phyloP scores from a whole-genome alignment of 768 basidiomycete species.

The Cystoderma amianthinum region DNA sequence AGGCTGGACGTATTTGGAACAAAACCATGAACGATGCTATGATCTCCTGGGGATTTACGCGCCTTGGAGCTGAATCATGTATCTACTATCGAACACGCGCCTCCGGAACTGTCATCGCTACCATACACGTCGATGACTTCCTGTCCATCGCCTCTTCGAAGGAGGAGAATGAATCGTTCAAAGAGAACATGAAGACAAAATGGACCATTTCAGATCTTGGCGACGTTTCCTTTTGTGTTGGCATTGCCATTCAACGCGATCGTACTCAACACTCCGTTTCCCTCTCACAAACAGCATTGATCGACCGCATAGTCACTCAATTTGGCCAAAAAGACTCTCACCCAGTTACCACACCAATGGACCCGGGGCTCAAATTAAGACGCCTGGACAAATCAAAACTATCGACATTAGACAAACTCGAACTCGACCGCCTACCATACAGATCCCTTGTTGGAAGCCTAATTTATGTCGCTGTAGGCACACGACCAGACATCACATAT shows the following conservation, averaged over 20 bases:
- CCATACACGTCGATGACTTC: conserved; percentile 28
- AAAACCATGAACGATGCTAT: not conserved
- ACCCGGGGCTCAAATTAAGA: conserved; percentile 9
- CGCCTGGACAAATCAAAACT: conserved; percentile 6
- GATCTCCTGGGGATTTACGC: not conserved
- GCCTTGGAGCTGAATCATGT: not conserved
- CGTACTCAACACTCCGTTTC: conserved; percentile 5
- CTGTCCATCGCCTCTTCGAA: conserved; percentile 9
- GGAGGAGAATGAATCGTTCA: conserved; percentile 5
- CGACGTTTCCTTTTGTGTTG: conserved; percentile 19
- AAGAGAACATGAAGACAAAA: conserved; percentile 13
- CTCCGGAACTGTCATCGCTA: conserved; percentile 15
- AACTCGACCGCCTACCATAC: not conserved
- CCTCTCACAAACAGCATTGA: no score
- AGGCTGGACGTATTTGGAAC: not conserved
- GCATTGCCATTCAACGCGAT: conserved; percentile 26
- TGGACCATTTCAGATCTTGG: conserved; percentile 26
- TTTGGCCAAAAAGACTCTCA: no score
- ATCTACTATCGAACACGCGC: not conserved
- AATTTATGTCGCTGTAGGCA: conserved; percentile 11
- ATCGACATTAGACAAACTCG: not conserved
- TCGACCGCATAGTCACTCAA: no score
- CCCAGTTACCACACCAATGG: no score
- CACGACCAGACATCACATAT: conserved; percentile 17
- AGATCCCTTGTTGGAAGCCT: conserved; percentile 10